phyloP scores from a whole-genome alignment of 176 grass and related monocot species.

The Oryza coarctata region DNA sequence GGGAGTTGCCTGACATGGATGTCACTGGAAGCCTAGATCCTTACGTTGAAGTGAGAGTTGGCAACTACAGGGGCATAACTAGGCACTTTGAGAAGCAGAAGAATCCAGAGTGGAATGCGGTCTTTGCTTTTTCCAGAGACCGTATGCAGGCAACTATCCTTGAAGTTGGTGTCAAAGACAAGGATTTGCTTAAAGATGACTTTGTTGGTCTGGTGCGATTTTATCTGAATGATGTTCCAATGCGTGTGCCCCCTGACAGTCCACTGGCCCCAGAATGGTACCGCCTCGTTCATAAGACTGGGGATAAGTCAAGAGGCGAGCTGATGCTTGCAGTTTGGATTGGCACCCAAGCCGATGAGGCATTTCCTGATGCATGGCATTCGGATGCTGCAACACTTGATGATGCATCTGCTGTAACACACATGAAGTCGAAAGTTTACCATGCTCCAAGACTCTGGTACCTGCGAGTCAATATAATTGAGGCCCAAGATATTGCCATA shows the following conservation, averaged over 20 bases:
- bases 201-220: slow-evolving; percentile 87
- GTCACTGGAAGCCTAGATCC: slow-evolving; percentile 92
- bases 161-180: slow-evolving; percentile 88
- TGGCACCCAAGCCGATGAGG: slow-evolving; percentile 96
- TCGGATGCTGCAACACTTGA: slow-evolving; percentile 60
- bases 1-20: slow-evolving; percentile 83
- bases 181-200: slow-evolving; percentile 86
- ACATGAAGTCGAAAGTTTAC: slow-evolving; percentile 95
- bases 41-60: slow-evolving; percentile 85
- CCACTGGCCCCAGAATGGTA: slow-evolving; percentile 98
- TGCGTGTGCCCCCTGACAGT: slow-evolving; percentile 85
- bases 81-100: slow-evolving; percentile 92
- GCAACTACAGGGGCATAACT: slow-evolving; percentile 87
- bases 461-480: slow-evolving; percentile 80
- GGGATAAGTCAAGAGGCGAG: slow-evolving; percentile 78
- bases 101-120: slow-evolving; percentile 93
- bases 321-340: slow-evolving; percentile 99
- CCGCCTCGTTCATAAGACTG: slow-evolving; percentile 72
- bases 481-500: slow-evolving; percentile 91
- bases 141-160: slow-evolving; percentile 84
- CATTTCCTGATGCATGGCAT: slow-evolving; percentile 96
- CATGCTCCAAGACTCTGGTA: slow-evolving; percentile 98
- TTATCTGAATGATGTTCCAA: slow-evolving; percentile 89
- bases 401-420: slow-evolving; percentile 56
- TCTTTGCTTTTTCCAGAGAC: slow-evolving; percentile 95